Base-by-base conservation (phyloP, 129 eudicot species). In the Flaveria sonorensis region DNA sequence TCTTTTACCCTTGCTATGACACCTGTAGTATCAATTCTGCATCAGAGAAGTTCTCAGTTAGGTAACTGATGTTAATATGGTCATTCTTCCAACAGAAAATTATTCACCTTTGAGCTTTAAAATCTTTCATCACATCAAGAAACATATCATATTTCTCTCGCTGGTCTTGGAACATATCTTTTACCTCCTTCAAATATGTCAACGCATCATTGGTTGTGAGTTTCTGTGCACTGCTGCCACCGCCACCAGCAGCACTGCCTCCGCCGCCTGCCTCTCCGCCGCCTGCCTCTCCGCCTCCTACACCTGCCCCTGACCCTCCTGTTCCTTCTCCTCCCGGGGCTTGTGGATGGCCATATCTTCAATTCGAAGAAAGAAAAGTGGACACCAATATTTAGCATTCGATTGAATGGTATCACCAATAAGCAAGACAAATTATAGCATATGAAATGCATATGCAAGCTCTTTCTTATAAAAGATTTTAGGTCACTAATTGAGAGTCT, bases 1-100 rank as follows among this genome's bases (percentile, higher is more conserved):
- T 94, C 97, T 85, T 94, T 94, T 76, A 94, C 99, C 84, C 97
- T 88, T 56, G 80, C 94, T 48, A 91, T 94, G 83, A 94, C 99
- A 80, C 99, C 99, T 75, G 86, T 71, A 61, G 97, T 91, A 85
- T 91, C 97, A 81, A 94, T 85, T 81, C 99, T 94, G 99, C 86
- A 79, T 48, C 19, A 69, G 72, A 80, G 16, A 56, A 55, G 45
- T 53, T 62, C 74, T 51, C 51, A 77, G 57, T 62, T 36, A 75
- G 40, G 65, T 60, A 12, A 46, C 21, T 56, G 71, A 43, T 43
- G 23, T 46, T 48, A 53, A 32, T 36, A 45, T 6, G 6, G 23
- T 7, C 70, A n/a, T 61, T 24, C 19, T 30, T 62, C 18, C 12
- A 43, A 55, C 50, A 53, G 36, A 32, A 63, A 53, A 53, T 46